These are phyloP conservation scores for Nannochloropsis salina DNA, from an alignment of 108 stramenopile genomes.

Conservation along the genomic window DNA sequence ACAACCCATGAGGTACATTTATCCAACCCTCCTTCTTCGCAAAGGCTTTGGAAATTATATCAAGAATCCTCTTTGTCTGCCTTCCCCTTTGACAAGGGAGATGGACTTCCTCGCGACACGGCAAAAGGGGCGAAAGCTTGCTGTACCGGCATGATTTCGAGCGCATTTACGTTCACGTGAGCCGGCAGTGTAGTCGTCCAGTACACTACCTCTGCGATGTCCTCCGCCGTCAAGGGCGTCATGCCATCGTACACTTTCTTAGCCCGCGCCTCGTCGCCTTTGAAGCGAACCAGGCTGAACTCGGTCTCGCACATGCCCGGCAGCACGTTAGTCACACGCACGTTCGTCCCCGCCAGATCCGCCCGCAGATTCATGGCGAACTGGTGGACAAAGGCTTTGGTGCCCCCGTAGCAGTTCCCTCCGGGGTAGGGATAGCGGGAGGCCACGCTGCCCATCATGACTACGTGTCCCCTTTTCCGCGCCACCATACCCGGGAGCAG, in stretches of 20 bases:
- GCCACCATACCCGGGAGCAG: conserved; percentile 21
- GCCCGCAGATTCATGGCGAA: background rate
- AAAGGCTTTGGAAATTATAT: too few species aligned
- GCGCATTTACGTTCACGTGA: background rate
- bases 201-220: conserved; percentile 15
- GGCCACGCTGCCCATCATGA: conserved; percentile 2
- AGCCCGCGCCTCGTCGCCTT: background rate
- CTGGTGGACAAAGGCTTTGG: conserved; percentile 3
- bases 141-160: background rate
- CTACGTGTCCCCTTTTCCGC: background rate
- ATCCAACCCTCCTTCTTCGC: background rate
- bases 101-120: background rate
- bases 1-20: background rate
- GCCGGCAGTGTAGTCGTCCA: background rate
- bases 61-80: background rate
- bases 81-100: background rate
- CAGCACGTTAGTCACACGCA: background rate
- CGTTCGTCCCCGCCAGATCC: background rate
- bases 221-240: background rate
- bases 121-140: conserved; percentile 19
- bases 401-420: background rate
- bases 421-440: background rate
- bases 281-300: background rate
- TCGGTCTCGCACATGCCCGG: conserved; percentile 14
- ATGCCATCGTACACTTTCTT: background rate